These are phyloP conservation scores for Coemansia sp. DNA, from an alignment of 192 early-diverging fungal genomes.

Conservation along the genomic window DNA sequence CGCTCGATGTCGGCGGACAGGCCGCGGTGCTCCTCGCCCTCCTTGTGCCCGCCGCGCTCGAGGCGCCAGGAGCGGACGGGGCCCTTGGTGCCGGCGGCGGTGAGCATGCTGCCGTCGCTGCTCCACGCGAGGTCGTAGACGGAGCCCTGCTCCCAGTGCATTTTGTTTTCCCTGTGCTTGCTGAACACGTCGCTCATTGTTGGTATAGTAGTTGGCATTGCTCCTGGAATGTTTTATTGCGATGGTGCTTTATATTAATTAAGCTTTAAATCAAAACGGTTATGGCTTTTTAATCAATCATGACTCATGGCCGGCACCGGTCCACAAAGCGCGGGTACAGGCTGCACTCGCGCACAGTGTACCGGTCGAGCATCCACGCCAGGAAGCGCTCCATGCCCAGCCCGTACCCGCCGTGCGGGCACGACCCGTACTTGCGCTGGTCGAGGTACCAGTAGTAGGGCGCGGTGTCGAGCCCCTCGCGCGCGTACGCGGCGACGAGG, in stretches of 20 bases:
- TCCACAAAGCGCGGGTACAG: constrained; percentile 92
- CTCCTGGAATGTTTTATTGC: too few species aligned
- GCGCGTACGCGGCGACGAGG: constrained; percentile 77
- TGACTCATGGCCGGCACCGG: constrained; percentile 71
- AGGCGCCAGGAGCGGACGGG: constrained; percentile 38
- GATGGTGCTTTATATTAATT: too few species aligned
- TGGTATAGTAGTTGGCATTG: too few species aligned
- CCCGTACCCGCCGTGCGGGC: constrained; percentile 96
- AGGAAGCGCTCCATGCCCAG: constrained; percentile 96
- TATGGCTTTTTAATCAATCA: too few species aligned
- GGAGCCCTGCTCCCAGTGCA: constrained; percentile 45
- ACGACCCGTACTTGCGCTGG: constrained; percentile 97
- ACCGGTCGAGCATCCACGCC: constrained; percentile 92
- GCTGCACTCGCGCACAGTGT: constrained; percentile 85
- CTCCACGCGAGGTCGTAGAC: constrained; percentile 48
- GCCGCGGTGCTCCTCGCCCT: constrained; percentile 40
- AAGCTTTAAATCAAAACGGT: too few species aligned
- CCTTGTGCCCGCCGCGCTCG: constrained; percentile 46
- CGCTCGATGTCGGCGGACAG: constrained; percentile 32
- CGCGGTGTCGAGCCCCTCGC: constrained; percentile 87
- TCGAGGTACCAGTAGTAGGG: constrained; percentile 99
- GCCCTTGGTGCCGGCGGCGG: constrained; percentile 33
- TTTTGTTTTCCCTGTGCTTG: constrained; percentile 31
- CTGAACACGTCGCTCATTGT: neutral
- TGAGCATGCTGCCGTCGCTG: constrained; percentile 45